Conservation (phyloP, 805 yeast species). For the Candida alai region DNA sequence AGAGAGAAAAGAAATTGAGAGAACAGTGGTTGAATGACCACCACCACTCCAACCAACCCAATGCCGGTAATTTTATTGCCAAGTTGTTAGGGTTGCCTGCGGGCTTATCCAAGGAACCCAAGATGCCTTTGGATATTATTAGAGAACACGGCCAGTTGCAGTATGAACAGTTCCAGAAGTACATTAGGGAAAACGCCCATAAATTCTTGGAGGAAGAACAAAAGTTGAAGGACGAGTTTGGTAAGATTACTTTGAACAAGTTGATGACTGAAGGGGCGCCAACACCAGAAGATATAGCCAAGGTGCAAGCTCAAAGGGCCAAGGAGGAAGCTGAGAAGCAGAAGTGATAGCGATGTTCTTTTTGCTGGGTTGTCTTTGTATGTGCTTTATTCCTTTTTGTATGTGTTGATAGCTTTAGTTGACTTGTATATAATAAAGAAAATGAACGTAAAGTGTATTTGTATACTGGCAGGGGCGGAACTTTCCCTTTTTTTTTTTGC, state of each 20-base stretch:
- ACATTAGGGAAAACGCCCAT: constrained; percentile 53
- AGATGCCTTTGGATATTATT: constrained; percentile 82
- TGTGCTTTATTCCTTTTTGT: too few relatives aligned
- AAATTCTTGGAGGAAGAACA: constrained; percentile 83
- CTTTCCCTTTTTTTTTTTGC: too few relatives aligned
- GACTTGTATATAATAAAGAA: constrained; percentile 3
- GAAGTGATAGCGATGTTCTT: too few relatives aligned
- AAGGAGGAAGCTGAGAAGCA: constrained; percentile 7
- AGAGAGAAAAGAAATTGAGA: constrained; percentile 74
- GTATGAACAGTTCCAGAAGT: constrained; percentile 72
- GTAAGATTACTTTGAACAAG: constrained; percentile 79
- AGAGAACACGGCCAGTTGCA: constrained; percentile 92
- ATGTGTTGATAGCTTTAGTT: too few relatives aligned
- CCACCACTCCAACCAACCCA: constrained; percentile 31
- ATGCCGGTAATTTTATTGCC: constrained; percentile 51
- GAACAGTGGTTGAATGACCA: constrained; percentile 60
- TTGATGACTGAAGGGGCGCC: constrained; percentile 81
- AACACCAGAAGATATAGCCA: constrained; percentile 60
- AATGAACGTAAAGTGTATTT: not conserved
- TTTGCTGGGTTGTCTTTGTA: too few relatives aligned
- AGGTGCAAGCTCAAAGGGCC: constrained; percentile 32
- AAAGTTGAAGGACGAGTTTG: constrained; percentile 76
- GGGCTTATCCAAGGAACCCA: constrained; percentile 46
- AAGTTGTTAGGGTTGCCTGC: constrained; percentile 62
- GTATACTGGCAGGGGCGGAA: too few relatives aligned